Conservation (phyloP, 371 early-diverging fungal genomes). For the Lichtheimia ramosa region DNA sequence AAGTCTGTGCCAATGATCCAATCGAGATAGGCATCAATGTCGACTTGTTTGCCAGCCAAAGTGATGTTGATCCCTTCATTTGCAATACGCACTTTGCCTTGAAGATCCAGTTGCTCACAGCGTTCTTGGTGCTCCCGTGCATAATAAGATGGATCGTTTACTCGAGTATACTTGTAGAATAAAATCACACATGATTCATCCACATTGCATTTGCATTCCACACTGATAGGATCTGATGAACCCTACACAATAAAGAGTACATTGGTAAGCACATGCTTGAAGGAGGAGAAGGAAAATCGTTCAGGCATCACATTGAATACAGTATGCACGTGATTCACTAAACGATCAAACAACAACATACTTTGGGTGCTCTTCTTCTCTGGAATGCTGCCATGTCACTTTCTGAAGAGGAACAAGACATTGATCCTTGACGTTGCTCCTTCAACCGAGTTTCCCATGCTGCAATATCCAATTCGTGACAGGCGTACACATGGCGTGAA, state of each 20-base stretch:
- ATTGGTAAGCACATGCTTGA: too few relatives aligned
- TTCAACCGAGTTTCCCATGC: slow-evolving; percentile 7
- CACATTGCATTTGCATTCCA: slow-evolving; percentile 31
- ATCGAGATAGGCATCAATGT: slow-evolving; percentile 52
- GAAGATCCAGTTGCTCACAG: slow-evolving; percentile 34
- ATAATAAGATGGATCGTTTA: slow-evolving; percentile 41
- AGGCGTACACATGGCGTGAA: slow-evolving; percentile 12
- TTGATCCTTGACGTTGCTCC: slow-evolving; percentile 1
- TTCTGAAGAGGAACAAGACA: too few relatives aligned
- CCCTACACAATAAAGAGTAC: slow-evolving; percentile 14
- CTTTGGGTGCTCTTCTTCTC: slow-evolving; percentile 13
- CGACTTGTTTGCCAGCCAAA: slow-evolving; percentile 49
- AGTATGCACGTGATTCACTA: not conserved
- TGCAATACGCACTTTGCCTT: slow-evolving; percentile 67
- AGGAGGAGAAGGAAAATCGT: too few relatives aligned
- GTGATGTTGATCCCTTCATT: slow-evolving; percentile 72
- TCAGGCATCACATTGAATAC: not conserved
- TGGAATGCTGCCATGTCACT: not conserved
- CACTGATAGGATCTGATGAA: slow-evolving; percentile 41
- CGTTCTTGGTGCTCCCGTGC: slow-evolving; percentile 44
- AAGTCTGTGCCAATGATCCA: slow-evolving; percentile 25
- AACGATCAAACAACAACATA: not conserved
- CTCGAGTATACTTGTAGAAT: slow-evolving; percentile 56
- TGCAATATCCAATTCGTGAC: slow-evolving; percentile 11
- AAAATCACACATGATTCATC: slow-evolving; percentile 51